Conservation (phyloP, 73 alveolate species). For the Paramecium sonneborni region DNA sequence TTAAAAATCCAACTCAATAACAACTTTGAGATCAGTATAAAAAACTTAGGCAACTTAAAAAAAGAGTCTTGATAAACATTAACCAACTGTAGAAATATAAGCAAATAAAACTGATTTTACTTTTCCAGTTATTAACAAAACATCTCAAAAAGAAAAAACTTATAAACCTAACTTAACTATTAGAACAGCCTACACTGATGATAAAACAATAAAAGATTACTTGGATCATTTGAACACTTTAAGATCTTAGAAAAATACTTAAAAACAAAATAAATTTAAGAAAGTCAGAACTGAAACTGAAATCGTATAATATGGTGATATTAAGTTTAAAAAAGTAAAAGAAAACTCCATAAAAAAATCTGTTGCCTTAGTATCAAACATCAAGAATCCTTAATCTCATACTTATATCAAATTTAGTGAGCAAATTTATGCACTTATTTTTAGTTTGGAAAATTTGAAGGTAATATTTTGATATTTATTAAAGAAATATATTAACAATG, state of each 20-base stretch:
- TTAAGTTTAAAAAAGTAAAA: neutral
- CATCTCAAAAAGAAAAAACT: neutral
- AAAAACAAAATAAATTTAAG: neutral
- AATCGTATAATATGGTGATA: neutral
- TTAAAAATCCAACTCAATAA: neutral
- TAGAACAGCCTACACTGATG: neutral
- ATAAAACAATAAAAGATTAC: constrained; percentile 4
- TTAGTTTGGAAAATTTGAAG: neutral
- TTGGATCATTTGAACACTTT: constrained; percentile 21
- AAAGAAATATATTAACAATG: constrained; percentile 9
- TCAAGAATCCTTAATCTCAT: constrained; percentile 6
- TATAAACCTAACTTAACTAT: neutral
- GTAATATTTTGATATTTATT: neutral
- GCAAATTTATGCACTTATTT: neutral
- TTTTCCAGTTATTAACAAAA: neutral
- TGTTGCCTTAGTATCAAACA: neutral
- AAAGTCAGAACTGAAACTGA: constrained; percentile 27
- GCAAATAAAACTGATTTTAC: constrained; percentile 7
- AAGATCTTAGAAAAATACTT: neutral
- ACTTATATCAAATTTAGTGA: constrained; percentile 5
- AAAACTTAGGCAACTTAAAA: neutral
- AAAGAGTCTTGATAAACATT: neutral
- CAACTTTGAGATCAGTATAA: neutral
- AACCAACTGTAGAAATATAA: neutral
- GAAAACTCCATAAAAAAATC: neutral